phyloP scores from a whole-genome alignment of 371 early-diverging fungal genomes.

The Quaeritorhiza haematococci region DNA sequence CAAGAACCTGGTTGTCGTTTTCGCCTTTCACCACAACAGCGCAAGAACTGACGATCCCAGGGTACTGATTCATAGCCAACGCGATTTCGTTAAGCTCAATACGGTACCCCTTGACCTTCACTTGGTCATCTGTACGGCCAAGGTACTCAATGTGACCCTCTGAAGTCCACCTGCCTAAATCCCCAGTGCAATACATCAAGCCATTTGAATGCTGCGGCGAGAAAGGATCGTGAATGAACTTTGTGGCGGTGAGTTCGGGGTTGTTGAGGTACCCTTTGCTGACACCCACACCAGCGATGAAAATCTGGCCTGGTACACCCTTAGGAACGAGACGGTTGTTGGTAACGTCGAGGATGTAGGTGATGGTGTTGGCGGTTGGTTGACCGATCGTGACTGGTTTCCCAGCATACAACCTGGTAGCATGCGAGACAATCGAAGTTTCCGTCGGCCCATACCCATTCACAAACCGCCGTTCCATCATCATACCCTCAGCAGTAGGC shows the following conservation, averaged over 20 bases:
- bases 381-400: conserved; percentile 4
- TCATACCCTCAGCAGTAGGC: too few relatives aligned
- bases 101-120: conserved; percentile 44
- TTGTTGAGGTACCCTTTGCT: conserved; percentile 10
- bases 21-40: conserved; percentile 12
- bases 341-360: too few relatives aligned
- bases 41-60: background rate
- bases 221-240: conserved; percentile 22
- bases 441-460: conserved; percentile 37
- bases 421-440: conserved; percentile 1
- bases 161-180: background rate
- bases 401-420: background rate
- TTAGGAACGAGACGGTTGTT: conserved; percentile 5
- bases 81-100: conserved; percentile 41
- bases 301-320: conserved; percentile 19
- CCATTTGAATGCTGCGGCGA: too few relatives aligned
- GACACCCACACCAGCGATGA: conserved; percentile 16
- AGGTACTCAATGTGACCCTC: conserved; percentile 1
- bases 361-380: conserved; percentile 4
- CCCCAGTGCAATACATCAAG: conserved; percentile 15
- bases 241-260: too few relatives aligned
- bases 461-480: too few relatives aligned
- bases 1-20: too few relatives aligned
- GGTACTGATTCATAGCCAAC: conserved; percentile 6
- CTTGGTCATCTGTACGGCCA: conserved; percentile 35